Evolutionary conservation across 2,329 filamentous ascomycete species (phyloP), one percentile per base, ranked within the genome.

Genomic region (Zymoseptoria ardabiliae): DNA sequence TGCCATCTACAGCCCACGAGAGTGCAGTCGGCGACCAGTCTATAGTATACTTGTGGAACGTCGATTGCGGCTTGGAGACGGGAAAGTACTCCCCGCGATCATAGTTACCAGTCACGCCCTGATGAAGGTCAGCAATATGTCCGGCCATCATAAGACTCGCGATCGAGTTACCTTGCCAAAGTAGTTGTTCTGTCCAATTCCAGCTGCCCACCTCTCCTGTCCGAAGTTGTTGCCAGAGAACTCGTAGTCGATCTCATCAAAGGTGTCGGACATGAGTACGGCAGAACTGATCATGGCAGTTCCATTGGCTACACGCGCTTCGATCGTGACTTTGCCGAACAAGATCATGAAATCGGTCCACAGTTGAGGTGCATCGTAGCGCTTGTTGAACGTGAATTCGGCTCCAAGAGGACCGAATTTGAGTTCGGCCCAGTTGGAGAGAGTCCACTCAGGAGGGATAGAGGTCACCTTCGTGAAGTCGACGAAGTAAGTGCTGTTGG

Each of bases 21-120:
- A 90, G 74, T 60, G 78, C 75, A 0, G 86, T 82, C 64, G 82
- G 77, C 11, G 85, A 89, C 88, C 88, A 91, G 62, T 83, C 77
- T 28, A 83, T 79, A 17, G 86, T 89, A 75, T 89, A 89, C 57
- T 79, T 87, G 78, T 88, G 84, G 67, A 78, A 79, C 57, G 84
- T 82, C 53, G 78, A 75, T 67, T 81, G 82, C 54, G 57, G 66
- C 23, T 67, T 68, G 54, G 71, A 58, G 52, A 77, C 73, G 9
- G 70, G 64, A 55, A 76, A 74, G 56, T 72, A 72, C 51, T 66
- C 56, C 49, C 74, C 81, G 53, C 78, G 76, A 65, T 81, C 78
- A 67, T 78, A 81, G 45, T 75, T 76, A 53, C 78, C 78, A 25
- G 76, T 81, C 61, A 84, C 77, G 28, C 80, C 81, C 35, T 45